A percentile compares a stretch with the other conserved stretches of the same genome.
Conservation (phyloP, 2,329 filamentous ascomycete genomes). For the Sphaerulina vaccinii region DNA sequence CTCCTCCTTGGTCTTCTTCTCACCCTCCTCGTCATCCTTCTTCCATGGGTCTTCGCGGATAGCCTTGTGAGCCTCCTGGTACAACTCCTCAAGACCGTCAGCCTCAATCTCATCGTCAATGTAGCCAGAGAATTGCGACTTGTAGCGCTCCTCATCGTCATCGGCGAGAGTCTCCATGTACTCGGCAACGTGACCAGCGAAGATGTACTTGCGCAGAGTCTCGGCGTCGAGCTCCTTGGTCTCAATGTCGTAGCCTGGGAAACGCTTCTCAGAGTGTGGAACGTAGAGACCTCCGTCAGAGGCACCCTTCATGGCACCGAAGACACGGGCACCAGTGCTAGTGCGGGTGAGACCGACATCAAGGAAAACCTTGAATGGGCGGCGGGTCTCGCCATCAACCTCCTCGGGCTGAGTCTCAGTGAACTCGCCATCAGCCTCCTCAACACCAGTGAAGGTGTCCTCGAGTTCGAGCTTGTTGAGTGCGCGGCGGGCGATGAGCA, state of each 20-base stretch:
- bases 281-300: conserved; percentile 96
- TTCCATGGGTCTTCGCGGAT: conserved; percentile 98
- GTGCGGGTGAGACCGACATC: conserved; percentile 97
- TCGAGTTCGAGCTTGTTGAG: conserved; percentile 96
- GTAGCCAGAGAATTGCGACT: conserved; percentile 97
- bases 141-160: conserved; percentile 99
- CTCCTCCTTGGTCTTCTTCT: conserved; percentile 97
- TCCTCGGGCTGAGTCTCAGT: conserved; percentile 91
- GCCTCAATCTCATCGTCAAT: conserved; percentile 96
- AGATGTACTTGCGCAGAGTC: conserved; percentile 98
- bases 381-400: conserved; percentile 80
- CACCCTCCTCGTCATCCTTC: conserved; percentile 71
- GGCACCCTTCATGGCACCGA: conserved; percentile 99
- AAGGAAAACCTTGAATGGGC: conserved; percentile 98
- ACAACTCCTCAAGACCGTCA: conserved; percentile 94
- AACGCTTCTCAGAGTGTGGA: conserved; percentile 98
- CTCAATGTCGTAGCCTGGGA: conserved; percentile 98
- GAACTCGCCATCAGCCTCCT: conserved; percentile 96
- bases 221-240: conserved; percentile 96
- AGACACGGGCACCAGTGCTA: conserved; percentile 97
- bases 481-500: conserved; percentile 93
- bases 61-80: conserved; percentile 88
- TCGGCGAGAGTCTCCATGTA: conserved; percentile 99
- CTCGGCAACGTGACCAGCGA: conserved; percentile 95
- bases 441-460: conserved; percentile 89